phyloP scores from a whole-genome alignment of 441 rosid genomes.

The Oxalis stricta region DNA sequence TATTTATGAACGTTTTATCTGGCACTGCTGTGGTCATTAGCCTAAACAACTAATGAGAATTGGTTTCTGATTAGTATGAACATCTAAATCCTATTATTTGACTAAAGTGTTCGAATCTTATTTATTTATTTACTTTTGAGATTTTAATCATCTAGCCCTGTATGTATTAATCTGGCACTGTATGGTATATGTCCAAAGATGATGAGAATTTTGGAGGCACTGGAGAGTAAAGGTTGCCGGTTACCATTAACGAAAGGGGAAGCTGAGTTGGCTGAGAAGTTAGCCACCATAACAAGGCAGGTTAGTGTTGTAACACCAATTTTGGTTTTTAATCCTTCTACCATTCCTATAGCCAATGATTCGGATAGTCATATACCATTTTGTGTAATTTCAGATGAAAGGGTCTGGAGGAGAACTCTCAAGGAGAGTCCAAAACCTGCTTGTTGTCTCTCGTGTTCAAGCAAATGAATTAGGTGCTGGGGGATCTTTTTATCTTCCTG shows the following conservation, averaged over 20 bases:
- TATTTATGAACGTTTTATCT: background rate
- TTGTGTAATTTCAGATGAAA: constrained; percentile 48
- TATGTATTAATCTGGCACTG: constrained; percentile 8
- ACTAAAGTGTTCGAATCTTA: too few relatives aligned
- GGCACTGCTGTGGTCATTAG: too few relatives aligned
- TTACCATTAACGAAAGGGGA: constrained; percentile 82
- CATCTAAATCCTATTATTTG: too few relatives aligned
- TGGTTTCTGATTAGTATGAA: too few relatives aligned
- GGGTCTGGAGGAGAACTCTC: constrained; percentile 97
- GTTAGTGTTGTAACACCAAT: constrained; percentile 17
- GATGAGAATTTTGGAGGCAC: constrained; percentile 85
- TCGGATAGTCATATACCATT: constrained; percentile 10
- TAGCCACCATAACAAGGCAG: constrained; percentile 74
- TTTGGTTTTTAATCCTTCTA: background rate
- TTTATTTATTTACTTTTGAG: too few relatives aligned
- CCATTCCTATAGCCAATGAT: background rate
- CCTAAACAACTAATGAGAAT: too few relatives aligned
- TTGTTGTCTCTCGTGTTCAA: constrained; percentile 61
- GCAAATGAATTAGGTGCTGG: constrained; percentile 48
- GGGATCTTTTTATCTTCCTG: constrained; percentile 67
- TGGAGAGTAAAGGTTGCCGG: constrained; percentile 82
- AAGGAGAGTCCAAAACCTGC: constrained; percentile 81
- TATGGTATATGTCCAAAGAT: constrained; percentile 29
- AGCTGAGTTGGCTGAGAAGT: constrained; percentile 81
- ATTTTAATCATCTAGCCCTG: too few relatives aligned